Evolutionary conservation across 345 rosid species (phyloP), one percentile per base, ranked within the genome.

Genomic region (Salix purpurea): DNA sequence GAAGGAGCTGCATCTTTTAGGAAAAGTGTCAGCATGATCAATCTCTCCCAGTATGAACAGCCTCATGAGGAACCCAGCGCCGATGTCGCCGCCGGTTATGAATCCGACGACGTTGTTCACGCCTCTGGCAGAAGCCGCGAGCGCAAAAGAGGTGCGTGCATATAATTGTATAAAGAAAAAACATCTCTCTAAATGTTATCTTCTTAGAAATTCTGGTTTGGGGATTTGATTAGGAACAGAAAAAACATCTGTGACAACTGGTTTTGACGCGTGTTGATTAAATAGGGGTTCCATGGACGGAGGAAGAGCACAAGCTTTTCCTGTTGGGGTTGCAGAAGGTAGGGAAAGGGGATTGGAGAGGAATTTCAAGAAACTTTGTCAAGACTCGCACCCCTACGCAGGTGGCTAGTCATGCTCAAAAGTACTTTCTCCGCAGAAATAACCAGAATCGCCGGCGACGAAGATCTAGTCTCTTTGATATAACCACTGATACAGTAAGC

Each of bases 371-470:
- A 73, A 90, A 91, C 82, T 90, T 87, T 71, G 96, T 91, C 13
- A 91, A 88, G 85, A 90, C 94, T 16, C 89, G 96, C 36, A 90
- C 96, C 4, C 94, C 96, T 4, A 90, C 96, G 5, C 96, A 91
- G 71, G 96, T 91, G 19, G 96, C 96, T 7, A 91, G 96, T 70
- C 96, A 91, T 78, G 96, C 96, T 75, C 96, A 91, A 80, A 91
- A 91, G 76, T 90, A 91, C 70, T 91, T 91, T 74, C 92, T 91
- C 78, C 86, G 96, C 44, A 89, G 91, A 2, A 85, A 61, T 6
- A 90, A 85, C 73, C 94, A 85, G 54, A 89, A 82, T 68, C 89
- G 94, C 21, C 81, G 94, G 23, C 94, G 97, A 15, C 94, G 97
- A 10, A 79, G 92, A 83, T 90, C 92, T 37, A 91, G 97, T 70